Conservation (phyloP, 805 yeast genomes). For the Trichomonascus vanleenenianus region DNA sequence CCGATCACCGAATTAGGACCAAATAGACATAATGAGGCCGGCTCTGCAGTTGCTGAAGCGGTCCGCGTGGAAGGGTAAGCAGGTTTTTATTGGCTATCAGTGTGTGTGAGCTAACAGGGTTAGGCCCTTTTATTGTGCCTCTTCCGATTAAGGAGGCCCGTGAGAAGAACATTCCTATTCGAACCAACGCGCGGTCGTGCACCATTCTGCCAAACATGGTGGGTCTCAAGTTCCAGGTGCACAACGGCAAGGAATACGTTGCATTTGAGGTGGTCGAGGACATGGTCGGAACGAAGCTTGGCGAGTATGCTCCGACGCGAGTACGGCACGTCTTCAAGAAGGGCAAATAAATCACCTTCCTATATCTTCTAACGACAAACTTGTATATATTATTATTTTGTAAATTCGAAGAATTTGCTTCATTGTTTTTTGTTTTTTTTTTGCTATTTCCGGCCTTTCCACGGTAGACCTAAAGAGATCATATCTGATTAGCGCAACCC, state of each 20-base stretch:
- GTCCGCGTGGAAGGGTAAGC: constrained; percentile 37
- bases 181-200: constrained; percentile 94
- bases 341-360: constrained; percentile 15
- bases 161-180: constrained; percentile 71
- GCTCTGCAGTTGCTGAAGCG: constrained; percentile 29
- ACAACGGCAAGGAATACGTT: constrained; percentile 92
- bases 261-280: constrained; percentile 82
- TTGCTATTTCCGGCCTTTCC: too few relatives aligned
- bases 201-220: constrained; percentile 94
- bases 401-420: too few relatives aligned
- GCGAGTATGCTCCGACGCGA: constrained; percentile 93
- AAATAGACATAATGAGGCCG: constrained; percentile 24
- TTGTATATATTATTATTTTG: neutral
- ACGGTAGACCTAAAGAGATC: too few relatives aligned
- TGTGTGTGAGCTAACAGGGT: neutral
- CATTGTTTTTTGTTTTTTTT: neutral
- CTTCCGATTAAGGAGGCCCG: constrained; percentile 85
- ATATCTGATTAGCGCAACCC: too few relatives aligned
- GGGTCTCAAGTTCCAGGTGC: constrained; percentile 89
- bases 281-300: constrained; percentile 94
- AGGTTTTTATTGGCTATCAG: neutral
- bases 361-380: neutral
- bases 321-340: constrained; percentile 69
- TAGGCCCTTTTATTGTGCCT: constrained; percentile 89
- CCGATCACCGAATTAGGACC: too few relatives aligned